Base-by-base conservation (phyloP, 1,139 yeast genomes). In the Geotrichum histeridarum region DNA sequence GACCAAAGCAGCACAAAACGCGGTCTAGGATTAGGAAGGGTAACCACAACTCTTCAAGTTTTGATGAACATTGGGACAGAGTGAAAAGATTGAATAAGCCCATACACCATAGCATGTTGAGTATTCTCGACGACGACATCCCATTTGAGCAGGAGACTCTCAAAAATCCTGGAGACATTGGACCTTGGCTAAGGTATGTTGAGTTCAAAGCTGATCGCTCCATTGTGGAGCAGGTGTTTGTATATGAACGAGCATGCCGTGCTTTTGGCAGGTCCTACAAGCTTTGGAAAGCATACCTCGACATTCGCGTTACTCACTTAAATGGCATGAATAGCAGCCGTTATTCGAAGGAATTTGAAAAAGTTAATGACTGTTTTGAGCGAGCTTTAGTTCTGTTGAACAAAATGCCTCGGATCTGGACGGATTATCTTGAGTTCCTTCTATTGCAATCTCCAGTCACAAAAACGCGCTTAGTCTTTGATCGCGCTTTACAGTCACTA, bases 271-370 rank as follows among this genome's bases (percentile, higher is more conserved):
- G 80, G 41, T 76, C 82, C 0, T 75, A 76, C 61, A 77, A 80
- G 60, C 65, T 85, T 44, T 84, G 90, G 90, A 66, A 69, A 54
- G 46, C 66, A n/a, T 83, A 82, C 60, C 63, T 83, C 35, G 77
- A 75, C 33, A 61, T 77, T 27, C 65, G 83, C 33, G 61, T 71
- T 1, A 65, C 63, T 12, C 59, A 69, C 22, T 61, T 73, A n/a
- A 59, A 67, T 18, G 64, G 64, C 4, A 52, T 71, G 22, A 64
- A 68, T 54, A 71, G 72, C 14, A 64, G 70, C 18, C 36, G 45
- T 1, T 66, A 71, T 56, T 61, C 59, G 14, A 53, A 56, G n/a
- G 75, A 73, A 53, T 75, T 67, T 55, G 58, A 52, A 3, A 60
- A 66, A 27, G 73, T 80, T 12, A 75, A 74, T 52, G 56, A 60